Evolutionary conservation across 2,329 filamentous ascomycete species (phyloP).

Genomic region (Calonectria hongkongensis): DNA sequence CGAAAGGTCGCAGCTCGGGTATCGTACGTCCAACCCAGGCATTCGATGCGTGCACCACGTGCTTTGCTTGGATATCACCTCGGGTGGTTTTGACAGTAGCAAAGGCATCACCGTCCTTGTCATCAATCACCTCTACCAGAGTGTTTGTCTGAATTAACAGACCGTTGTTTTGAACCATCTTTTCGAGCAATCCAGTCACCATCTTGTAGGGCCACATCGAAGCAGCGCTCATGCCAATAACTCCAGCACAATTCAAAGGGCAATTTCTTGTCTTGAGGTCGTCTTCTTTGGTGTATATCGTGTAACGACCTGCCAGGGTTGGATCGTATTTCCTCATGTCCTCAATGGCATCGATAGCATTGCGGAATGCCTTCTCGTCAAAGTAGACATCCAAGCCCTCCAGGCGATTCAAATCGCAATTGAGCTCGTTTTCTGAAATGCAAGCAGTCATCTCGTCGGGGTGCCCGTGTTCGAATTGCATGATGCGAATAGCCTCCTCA

Average conservation of each 20-base stretch:
- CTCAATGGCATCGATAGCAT: slow-evolving; percentile 29
- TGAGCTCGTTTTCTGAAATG: slow-evolving; percentile 23
- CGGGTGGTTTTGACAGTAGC: slow-evolving; percentile 30
- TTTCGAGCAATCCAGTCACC: slow-evolving; percentile 26
- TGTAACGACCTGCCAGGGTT: slow-evolving; percentile 15
- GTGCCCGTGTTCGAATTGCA: slow-evolving; percentile 41
- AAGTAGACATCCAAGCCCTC: slow-evolving; percentile 36
- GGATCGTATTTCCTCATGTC: slow-evolving; percentile 29
- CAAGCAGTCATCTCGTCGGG: slow-evolving; percentile 34
- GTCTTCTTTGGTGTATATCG: slow-evolving; percentile 19
- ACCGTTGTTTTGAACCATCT: slow-evolving; percentile 31
- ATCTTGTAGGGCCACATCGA: slow-evolving; percentile 43
- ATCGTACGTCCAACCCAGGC: slow-evolving; percentile 34
- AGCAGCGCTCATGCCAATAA: slow-evolving; percentile 31
- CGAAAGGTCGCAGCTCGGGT: slow-evolving; percentile 35
- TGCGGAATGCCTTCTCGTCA: slow-evolving; percentile 35
- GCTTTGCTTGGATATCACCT: slow-evolving; percentile 27
- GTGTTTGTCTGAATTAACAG: slow-evolving; percentile 33
- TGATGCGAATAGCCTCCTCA: slow-evolving; percentile 34
- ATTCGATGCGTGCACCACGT: slow-evolving; percentile 36
- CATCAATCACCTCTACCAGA: slow-evolving; percentile 18
- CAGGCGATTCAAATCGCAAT: slow-evolving; percentile 28
- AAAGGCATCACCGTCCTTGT: neutral
- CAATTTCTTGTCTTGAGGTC: slow-evolving; percentile 32
- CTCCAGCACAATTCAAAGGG: slow-evolving; percentile 30